phyloP scores from a whole-genome alignment of 257 asterid genomes.

The Nicotiana benthamiana region DNA sequence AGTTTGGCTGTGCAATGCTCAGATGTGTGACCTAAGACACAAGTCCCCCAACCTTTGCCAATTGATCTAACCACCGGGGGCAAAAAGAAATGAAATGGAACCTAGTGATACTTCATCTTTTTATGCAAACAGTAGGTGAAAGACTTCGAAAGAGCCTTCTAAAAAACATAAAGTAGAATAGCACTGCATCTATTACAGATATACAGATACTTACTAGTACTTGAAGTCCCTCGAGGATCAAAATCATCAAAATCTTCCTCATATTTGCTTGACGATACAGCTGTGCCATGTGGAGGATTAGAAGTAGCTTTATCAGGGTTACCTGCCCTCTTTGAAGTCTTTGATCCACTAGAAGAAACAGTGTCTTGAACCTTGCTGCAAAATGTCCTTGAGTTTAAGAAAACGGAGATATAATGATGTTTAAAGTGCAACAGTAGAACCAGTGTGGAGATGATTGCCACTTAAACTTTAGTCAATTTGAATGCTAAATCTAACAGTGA shows the following conservation, averaged over 20 bases:
- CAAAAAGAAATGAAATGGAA: no score
- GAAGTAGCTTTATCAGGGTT: conserved; percentile 38
- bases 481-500: neutral
- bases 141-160: conserved; percentile 1
- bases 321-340: conserved; percentile 24
- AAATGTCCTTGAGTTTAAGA: neutral
- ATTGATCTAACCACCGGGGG: no score
- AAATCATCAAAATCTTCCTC: conserved; percentile 86
- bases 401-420: neutral
- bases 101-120: neutral
- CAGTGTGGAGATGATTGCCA: neutral
- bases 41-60: no score
- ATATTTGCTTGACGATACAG: conserved; percentile 32
- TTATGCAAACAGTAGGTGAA: neutral
- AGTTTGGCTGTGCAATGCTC: no score
- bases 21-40: no score
- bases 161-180: neutral
- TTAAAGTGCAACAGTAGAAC: neutral
- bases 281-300: conserved; percentile 30
- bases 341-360: conserved; percentile 32
- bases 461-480: neutral
- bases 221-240: conserved; percentile 86
- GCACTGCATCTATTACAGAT: neutral
- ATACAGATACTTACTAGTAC: conserved; percentile 56
- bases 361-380: conserved; percentile 51